Conservation (phyloP, 352 stramenopile genomes). For the Globisporangium abappressorium region DNA sequence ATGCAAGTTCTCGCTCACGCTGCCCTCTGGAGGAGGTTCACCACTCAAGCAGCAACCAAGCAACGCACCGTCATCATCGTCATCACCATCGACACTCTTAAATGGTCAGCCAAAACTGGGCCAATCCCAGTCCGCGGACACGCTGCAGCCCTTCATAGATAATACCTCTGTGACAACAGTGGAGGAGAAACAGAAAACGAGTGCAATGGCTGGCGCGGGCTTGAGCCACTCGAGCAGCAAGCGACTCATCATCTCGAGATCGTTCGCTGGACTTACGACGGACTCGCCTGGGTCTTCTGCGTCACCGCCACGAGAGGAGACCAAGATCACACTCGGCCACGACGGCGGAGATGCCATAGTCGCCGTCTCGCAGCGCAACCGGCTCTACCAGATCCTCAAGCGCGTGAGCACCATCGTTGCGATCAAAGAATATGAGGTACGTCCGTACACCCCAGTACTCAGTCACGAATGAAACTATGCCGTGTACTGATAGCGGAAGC, state of each 20-base stretch:
- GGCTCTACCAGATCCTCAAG: slow-evolving; percentile 67
- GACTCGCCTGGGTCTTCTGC: not conserved
- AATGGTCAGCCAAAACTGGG: not conserved
- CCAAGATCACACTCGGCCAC: slow-evolving; percentile 52
- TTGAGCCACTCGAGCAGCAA: slow-evolving; percentile 9
- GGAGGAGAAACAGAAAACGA: not conserved
- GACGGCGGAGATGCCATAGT: slow-evolving; percentile 34
- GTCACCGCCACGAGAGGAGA: slow-evolving; percentile 36
- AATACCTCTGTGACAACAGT: not conserved
- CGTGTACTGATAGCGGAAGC: not conserved
- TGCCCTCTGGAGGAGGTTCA: not conserved
- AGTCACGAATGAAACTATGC: too few relatives aligned
- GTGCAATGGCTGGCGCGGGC: not conserved
- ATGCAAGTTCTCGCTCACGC: slow-evolving; percentile 11
- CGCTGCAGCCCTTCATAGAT: not conserved
- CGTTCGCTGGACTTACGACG: slow-evolving; percentile 3
- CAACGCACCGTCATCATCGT: not conserved
- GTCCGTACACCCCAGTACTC: not conserved
- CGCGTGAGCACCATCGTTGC: slow-evolving; percentile 40
- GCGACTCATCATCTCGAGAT: slow-evolving; percentile 3
- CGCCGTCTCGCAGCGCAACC: slow-evolving; percentile 48
- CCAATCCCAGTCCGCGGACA: slow-evolving; percentile 4
- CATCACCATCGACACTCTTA: not conserved
- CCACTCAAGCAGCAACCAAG: not conserved
- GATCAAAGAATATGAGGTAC: slow-evolving; percentile 59